Conservation (phyloP, 148 eudicot species). For the Mesembryanthemum crystallinum region DNA sequence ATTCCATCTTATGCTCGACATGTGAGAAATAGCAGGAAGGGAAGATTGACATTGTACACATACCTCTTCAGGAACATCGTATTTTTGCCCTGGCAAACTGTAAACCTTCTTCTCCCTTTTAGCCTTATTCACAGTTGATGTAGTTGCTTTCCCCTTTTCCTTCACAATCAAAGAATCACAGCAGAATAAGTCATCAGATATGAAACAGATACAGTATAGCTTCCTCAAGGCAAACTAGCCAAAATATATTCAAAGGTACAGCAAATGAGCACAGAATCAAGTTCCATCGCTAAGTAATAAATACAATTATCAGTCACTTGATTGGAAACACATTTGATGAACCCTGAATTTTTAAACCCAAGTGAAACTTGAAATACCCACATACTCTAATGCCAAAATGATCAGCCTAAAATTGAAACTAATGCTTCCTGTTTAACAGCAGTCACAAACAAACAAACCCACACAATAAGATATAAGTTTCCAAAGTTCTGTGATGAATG, state of each 20-base stretch:
- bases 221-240: background rate
- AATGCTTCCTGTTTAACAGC: background rate
- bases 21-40: background rate
- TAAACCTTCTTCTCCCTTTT: slow-evolving; percentile 81
- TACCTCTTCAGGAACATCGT: slow-evolving; percentile 94
- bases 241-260: background rate
- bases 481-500: background rate
- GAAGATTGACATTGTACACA: background rate
- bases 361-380: background rate
- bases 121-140: slow-evolving; percentile 38
- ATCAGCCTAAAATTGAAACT: background rate
- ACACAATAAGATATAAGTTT: background rate
- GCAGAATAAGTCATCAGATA: background rate
- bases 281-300: background rate
- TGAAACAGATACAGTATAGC: background rate
- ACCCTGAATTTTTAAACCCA: background rate
- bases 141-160: slow-evolving; percentile 50
- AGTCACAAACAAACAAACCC: background rate
- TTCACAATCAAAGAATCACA: slow-evolving; percentile 32
- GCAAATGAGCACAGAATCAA: background rate
- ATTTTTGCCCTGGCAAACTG: slow-evolving; percentile 84
- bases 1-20: background rate
- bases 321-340: background rate
- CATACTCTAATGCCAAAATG: slow-evolving; percentile 11
- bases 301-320: background rate